phyloP scores from a whole-genome alignment of 1,139 yeast species.

The Lodderomyces jiufengensis region DNA sequence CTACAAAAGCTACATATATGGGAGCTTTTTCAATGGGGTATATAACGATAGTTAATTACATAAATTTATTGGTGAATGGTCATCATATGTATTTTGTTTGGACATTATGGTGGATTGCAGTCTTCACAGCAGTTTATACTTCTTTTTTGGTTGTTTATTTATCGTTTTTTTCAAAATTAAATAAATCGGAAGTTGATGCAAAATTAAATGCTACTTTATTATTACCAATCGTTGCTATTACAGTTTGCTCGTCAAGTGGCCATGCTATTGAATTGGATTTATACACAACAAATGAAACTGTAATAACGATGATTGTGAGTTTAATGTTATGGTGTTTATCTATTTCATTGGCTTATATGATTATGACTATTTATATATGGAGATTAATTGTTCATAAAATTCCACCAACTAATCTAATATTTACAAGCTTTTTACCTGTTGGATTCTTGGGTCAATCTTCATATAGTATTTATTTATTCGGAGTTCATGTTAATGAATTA shows the following conservation, averaged over 20 bases:
- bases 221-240: constrained; percentile 71
- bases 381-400: constrained; percentile 56
- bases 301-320: constrained; percentile 52
- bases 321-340: constrained; percentile 70
- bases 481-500: constrained; percentile 31
- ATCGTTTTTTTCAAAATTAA: constrained; percentile 34
- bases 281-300: constrained; percentile 37
- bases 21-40: constrained; percentile 82
- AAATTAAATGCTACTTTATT: constrained; percentile 43
- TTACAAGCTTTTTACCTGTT: constrained; percentile 28
- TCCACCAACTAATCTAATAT: constrained; percentile 42
- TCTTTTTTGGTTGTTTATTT: constrained; percentile 54
- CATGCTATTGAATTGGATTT: constrained; percentile 45
- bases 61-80: constrained; percentile 34
- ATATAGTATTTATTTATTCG: constrained; percentile 59
- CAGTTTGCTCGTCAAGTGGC: constrained; percentile 71
- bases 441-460: constrained; percentile 74
- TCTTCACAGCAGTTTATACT: constrained; percentile 47
- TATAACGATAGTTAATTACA: constrained; percentile 58
- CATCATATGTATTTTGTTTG: constrained; percentile 14
- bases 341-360: constrained; percentile 53
- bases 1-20: constrained; percentile 54
- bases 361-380: constrained; percentile 56
- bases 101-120: constrained; percentile 29
- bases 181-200: constrained; percentile 17